phyloP scores from a whole-genome alignment of 805 yeast species.

The Myxozyma kluyveri region DNA sequence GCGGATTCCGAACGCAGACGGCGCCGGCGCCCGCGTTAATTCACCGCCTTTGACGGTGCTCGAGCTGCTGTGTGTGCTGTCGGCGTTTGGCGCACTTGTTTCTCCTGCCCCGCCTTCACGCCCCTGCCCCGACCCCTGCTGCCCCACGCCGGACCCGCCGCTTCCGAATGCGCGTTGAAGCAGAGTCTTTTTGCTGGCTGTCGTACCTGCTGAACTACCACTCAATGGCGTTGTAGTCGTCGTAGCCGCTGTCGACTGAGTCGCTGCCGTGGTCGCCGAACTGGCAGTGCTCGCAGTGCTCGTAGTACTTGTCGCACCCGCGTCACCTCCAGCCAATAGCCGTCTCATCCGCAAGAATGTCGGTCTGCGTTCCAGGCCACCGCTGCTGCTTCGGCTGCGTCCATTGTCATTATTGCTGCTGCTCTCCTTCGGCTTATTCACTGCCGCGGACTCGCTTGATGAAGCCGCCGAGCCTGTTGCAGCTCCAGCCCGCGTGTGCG shows the following conservation, averaged over 20 bases:
- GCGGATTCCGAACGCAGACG: background rate
- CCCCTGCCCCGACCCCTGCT: slow-evolving; percentile 4
- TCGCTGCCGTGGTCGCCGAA: too few relatives aligned
- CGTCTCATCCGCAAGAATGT: slow-evolving; percentile 9
- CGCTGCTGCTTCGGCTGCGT: background rate
- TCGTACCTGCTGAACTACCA: background rate
- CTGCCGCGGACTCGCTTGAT: too few relatives aligned
- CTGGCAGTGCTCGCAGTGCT: too few relatives aligned
- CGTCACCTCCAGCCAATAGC: too few relatives aligned
- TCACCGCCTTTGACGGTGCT: slow-evolving; percentile 8
- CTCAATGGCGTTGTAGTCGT: background rate
- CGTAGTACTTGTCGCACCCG: too few relatives aligned
- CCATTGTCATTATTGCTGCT: background rate
- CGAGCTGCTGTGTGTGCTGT: too few relatives aligned
- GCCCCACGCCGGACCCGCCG: slow-evolving; percentile 1
- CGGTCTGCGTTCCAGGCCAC: too few relatives aligned
- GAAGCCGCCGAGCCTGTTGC: background rate
- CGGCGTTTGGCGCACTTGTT: too few relatives aligned
- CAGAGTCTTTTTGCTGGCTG: slow-evolving; percentile 3
- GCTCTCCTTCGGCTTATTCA: slow-evolving; percentile 3
- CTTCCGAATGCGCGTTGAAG: slow-evolving; percentile 4
- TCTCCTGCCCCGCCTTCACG: slow-evolving; percentile 6
- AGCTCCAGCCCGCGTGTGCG: background rate
- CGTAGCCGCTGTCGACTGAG: background rate
- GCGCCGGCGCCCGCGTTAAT: background rate